Evolutionary conservation across 1,139 yeast species (phyloP).

Genomic region (Candida sojae): DNA sequence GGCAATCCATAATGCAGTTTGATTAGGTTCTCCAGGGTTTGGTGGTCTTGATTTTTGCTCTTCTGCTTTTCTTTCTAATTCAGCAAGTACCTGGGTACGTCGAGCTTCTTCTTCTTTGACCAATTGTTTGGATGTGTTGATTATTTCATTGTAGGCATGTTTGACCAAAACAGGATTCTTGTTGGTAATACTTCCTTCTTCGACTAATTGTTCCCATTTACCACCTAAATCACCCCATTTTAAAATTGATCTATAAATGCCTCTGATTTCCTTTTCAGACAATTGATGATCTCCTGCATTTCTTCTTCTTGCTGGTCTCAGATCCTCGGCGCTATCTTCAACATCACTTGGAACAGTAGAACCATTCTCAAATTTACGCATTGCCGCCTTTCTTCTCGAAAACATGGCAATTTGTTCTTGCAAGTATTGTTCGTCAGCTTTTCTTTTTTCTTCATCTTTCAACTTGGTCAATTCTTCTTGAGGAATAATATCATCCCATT

Average conservation of each 20-base stretch:
- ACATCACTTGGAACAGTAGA: slow-evolving; percentile 23
- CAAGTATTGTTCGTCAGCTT: slow-evolving; percentile 81
- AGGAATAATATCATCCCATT: slow-evolving; percentile 99
- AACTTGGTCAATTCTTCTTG: slow-evolving; percentile 86
- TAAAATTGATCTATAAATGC: slow-evolving; percentile 79
- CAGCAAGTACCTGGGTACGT: slow-evolving; percentile 55
- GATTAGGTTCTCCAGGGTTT: slow-evolving; percentile 39
- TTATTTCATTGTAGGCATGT: slow-evolving; percentile 72
- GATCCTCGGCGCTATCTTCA: slow-evolving; percentile 26
- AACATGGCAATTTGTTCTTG: slow-evolving; percentile 89
- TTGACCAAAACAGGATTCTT: slow-evolving; percentile 83
- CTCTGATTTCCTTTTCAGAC: slow-evolving; percentile 85
- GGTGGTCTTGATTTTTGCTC: slow-evolving; percentile 49
- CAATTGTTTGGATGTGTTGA: slow-evolving; percentile 60
- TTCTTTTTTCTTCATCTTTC: slow-evolving; percentile 87
- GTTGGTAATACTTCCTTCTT: slow-evolving; percentile 86
- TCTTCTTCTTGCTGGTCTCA: slow-evolving; percentile 22
- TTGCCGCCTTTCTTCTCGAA: slow-evolving; percentile 77
- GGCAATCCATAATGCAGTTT: slow-evolving; percentile 51
- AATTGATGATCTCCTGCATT: slow-evolving; percentile 56
- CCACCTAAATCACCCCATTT: slow-evolving; percentile 78
- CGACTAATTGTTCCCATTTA: slow-evolving; percentile 86
- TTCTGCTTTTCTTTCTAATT: slow-evolving; percentile 61
- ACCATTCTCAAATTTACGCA: slow-evolving; percentile 51
- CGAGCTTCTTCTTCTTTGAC: slow-evolving; percentile 69